Evolutionary conservation across 371 early-diverging fungal species (phyloP).

Genomic region (Apophysomyces variabilis): DNA sequence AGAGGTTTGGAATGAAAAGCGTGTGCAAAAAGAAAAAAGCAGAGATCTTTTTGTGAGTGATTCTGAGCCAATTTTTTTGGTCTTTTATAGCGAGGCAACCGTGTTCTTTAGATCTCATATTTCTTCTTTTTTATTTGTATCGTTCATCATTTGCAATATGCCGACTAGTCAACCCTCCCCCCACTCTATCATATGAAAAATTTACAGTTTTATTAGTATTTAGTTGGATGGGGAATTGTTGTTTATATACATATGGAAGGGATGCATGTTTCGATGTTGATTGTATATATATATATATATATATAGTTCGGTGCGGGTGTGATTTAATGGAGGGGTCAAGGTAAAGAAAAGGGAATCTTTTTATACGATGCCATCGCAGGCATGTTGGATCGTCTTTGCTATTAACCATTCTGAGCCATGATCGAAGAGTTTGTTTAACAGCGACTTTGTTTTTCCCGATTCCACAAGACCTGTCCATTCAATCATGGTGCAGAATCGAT

Average conservation of each 20-base stretch:
- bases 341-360: background rate
- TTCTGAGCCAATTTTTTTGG: background rate
- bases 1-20: background rate
- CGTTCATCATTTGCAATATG: no score
- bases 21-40: no score
- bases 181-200: background rate
- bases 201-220: conserved; percentile 1
- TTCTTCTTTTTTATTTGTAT: no score
- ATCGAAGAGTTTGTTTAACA: conserved; percentile 18
- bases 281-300: background rate
- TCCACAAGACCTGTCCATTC: conserved; percentile 23
- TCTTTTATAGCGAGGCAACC: no score
- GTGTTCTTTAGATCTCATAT: no score
- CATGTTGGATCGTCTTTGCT: conserved; percentile 17
- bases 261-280: no score
- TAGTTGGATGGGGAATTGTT: background rate
- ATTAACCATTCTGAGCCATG: conserved; percentile 15
- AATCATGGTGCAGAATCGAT: conserved; percentile 6
- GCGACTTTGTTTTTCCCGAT: conserved; percentile 10
- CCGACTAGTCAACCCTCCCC: no score
- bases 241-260: conserved; percentile 4
- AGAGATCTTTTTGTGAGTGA: background rate
- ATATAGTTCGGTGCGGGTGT: no score
- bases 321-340: background rate
- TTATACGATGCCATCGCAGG: conserved; percentile 10